Conservation (phyloP, 139 green algal species). For the Chlorella sp. region DNA sequence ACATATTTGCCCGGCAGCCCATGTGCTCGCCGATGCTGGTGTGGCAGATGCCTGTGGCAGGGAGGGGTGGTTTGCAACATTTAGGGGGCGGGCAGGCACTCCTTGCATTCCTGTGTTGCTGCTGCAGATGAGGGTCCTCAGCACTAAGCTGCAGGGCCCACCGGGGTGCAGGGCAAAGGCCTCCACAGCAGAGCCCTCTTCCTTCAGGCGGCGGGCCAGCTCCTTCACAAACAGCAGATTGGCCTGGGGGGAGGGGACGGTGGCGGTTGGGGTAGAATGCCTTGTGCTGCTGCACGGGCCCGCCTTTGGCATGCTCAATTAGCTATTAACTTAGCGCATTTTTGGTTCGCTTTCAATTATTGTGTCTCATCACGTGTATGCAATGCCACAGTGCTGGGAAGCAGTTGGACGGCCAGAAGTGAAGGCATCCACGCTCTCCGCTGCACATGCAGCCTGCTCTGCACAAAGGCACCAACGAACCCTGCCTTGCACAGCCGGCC, state of each 20-base stretch:
- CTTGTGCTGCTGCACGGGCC: too few species aligned
- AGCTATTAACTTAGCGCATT: too few species aligned
- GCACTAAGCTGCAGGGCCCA: background rate
- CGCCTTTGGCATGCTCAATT: too few species aligned
- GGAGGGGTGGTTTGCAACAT: background rate
- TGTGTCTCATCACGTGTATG: too few species aligned
- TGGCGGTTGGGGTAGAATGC: too few species aligned
- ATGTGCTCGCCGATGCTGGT: slow-evolving; percentile 10
- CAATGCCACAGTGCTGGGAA: too few species aligned
- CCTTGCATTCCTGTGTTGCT: background rate
- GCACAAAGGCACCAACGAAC: too few species aligned
- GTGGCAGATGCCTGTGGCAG: background rate
- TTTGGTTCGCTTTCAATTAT: too few species aligned
- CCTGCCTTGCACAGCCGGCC: too few species aligned
- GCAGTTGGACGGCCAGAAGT: too few species aligned
- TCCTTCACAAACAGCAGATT: slow-evolving; percentile 90
- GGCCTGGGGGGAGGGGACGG: slow-evolving; percentile 72
- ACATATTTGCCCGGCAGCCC: background rate
- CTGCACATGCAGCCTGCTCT: too few species aligned
- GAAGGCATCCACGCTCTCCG: too few species aligned
- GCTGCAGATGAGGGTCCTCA: background rate
- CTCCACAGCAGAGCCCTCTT: slow-evolving; percentile 52
- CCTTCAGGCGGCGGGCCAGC: slow-evolving; percentile 64
- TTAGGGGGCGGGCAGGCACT: background rate
- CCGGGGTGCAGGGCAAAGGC: slow-evolving; percentile 85